Evolutionary conservation across 2,329 filamentous ascomycete species (phyloP), one percentile per base, ranked within the genome.

Genomic region (Aspergillus aculeatinus): DNA sequence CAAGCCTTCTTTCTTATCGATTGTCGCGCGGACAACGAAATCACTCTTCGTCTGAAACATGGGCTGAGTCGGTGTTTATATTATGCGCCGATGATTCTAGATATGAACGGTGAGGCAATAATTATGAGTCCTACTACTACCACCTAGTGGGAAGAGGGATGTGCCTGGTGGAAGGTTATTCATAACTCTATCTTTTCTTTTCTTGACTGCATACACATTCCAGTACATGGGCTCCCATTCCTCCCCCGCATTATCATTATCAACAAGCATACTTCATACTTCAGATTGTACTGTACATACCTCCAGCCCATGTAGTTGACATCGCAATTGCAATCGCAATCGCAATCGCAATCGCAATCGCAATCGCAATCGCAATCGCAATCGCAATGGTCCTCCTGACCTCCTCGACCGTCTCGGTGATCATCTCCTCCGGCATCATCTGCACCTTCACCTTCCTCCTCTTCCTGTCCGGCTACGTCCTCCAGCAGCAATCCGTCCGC

Each of bases 401-500:
- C 16, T 76, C 77, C 35, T 79, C 77, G 9, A 76, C 77, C 14
- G 76, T 81, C 42, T 79, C 78, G 14, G 71, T 76, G 47, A 74
- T 78, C 35, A 59, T 80, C 60, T 80, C 79, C 25, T 73, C 77
- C 39, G 72, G 74, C 5, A 70, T 81, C 25, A 89, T 96, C 60
- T 79, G 91, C 64, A 74, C 90, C 27, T 96, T 91, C 76, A 96
- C 92, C 3, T 76, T 88, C 42, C 85, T 92, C 4, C 86, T 97
- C 27, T 97, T 97, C 75, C 82, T 96, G 33, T 92, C 90, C 55
- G 93, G 93, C 69, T 96, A 96, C 74, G 85, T 88, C 3, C 83
- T 96, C 56, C 93, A 97, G 71, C 93, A 97, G 76, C 87, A 91
- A 68, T 95, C 92, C 0, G 85, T 96, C 4, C 85, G 84, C 63